Percentiles rank a stretch among this genome's conserved stretches.
Conservation (phyloP, 768 basidiomycete genomes). For the Boletus bicolor region DNA sequence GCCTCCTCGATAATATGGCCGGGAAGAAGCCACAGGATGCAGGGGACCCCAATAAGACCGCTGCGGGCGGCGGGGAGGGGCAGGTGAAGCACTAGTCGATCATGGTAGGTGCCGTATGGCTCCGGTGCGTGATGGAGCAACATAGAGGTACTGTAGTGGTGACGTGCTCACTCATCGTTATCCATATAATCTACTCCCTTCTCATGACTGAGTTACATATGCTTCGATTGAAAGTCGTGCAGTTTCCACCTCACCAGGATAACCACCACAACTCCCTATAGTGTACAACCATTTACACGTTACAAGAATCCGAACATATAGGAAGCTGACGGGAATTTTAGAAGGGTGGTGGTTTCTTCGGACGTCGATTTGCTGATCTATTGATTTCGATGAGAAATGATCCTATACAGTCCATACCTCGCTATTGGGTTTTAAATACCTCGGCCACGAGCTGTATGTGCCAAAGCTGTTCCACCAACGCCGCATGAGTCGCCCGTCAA, state of each 20-base stretch:
- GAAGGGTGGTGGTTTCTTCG: not conserved
- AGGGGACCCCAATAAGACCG: not conserved
- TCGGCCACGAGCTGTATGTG: not conserved
- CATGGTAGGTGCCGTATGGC: not conserved
- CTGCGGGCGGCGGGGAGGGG: constrained; percentile 9
- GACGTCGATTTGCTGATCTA: not conserved
- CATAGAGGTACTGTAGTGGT: constrained; percentile 10
- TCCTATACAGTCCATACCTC: not conserved
- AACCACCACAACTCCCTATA: no score
- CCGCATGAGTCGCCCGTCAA: not conserved
- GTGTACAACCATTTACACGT: not conserved
- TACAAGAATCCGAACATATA: not conserved
- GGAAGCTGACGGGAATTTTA: not conserved
- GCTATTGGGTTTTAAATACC: not conserved
- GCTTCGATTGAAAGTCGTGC: not conserved
- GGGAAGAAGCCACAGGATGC: constrained; percentile 22
- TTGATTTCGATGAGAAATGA: not conserved
- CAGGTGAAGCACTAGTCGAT: constrained; percentile 6
- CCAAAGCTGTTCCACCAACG: not conserved
- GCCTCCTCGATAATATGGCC: constrained; percentile 23
- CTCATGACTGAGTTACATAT: not conserved
- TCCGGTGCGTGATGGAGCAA: no score
- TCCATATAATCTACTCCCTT: constrained; percentile 1
- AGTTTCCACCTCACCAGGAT: not conserved
- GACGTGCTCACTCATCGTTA: not conserved